Percentiles rank a stretch among this genome's conserved stretches.
Conservation (phyloP, 2,329 filamentous ascomycete species). For the Alternaria gaisen region DNA sequence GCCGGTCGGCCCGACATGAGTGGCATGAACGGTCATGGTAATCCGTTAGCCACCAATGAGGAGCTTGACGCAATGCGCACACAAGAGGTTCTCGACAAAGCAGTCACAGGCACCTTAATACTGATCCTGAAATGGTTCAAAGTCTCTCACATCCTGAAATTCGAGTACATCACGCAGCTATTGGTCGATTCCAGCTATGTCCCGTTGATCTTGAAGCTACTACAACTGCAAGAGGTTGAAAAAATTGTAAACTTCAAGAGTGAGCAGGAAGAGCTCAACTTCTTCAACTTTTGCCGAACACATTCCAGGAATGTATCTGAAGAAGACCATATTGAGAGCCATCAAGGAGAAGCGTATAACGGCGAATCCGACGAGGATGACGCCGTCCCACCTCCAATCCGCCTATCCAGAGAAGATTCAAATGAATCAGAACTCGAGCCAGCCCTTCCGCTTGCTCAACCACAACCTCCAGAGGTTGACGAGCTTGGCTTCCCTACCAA, state of each 20-base stretch:
- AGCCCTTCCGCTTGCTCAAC: constrained; percentile 34
- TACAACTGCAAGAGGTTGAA: constrained; percentile 93
- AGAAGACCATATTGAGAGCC: constrained; percentile 30
- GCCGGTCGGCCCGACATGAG: constrained; percentile 43
- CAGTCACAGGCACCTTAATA: constrained; percentile 86
- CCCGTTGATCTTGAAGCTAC: constrained; percentile 88
- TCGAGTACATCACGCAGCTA: constrained; percentile 93
- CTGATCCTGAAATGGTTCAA: constrained; percentile 97
- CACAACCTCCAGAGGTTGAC: constrained; percentile 70
- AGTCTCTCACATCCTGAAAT: constrained; percentile 91
- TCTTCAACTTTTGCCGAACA: constrained; percentile 88
- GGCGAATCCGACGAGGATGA: constrained; percentile 63
- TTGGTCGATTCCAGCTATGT: constrained; percentile 95
- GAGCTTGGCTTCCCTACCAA: constrained; percentile 84
- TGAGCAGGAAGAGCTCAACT: constrained; percentile 83
- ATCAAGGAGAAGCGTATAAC: constrained; percentile 31
- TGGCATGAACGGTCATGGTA: constrained; percentile 42
- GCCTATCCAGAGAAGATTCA: constrained; percentile 60
- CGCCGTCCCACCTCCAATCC: constrained; percentile 82
- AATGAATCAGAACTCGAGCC: constrained; percentile 38
- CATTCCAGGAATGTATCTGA: constrained; percentile 68
- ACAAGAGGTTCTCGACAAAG: constrained; percentile 89
- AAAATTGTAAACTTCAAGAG: constrained; percentile 85
- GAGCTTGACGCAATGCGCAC: constrained; percentile 83
- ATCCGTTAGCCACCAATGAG: constrained; percentile 59